A percentile compares a stretch with the other conserved stretches of the same genome.
These are phyloP conservation scores for Suhomyces atakaporum DNA, from an alignment of 1,139 yeast species.

Conservation along the genomic window DNA sequence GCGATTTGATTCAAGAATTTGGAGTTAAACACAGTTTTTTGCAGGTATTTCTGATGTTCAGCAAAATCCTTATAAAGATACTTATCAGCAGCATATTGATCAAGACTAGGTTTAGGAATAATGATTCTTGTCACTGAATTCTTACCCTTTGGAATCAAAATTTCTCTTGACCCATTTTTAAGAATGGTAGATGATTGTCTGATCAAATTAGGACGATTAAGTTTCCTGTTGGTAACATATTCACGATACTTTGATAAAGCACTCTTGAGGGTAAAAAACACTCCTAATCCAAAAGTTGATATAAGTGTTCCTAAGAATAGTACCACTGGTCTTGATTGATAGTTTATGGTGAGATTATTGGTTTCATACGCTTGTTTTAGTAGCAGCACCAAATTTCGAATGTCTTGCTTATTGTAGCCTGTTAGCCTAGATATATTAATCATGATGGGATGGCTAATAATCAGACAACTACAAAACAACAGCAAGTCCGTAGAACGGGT, in stretches of 20 bases:
- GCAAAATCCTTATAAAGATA: slow-evolving; percentile 57
- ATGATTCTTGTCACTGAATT: slow-evolving; percentile 47
- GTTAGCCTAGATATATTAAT: slow-evolving; percentile 38
- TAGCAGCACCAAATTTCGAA: slow-evolving; percentile 35
- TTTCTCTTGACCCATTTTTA: slow-evolving; percentile 57
- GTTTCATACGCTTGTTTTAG: slow-evolving; percentile 43
- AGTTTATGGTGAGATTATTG: slow-evolving; percentile 44
- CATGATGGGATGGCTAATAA: slow-evolving; percentile 23
- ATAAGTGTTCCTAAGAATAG: slow-evolving; percentile 45
- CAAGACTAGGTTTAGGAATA: slow-evolving; percentile 60
- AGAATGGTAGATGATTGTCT: slow-evolving; percentile 47
- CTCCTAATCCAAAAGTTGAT: slow-evolving; percentile 48
- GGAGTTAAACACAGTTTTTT: slow-evolving; percentile 54
- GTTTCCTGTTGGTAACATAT: slow-evolving; percentile 25
- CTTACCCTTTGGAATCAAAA: slow-evolving; percentile 55
- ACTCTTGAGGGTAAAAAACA: slow-evolving; percentile 35
- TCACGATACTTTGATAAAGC: slow-evolving; percentile 37
- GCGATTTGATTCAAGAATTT: slow-evolving; percentile 70
- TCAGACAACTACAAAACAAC: background rate
- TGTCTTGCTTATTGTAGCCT: slow-evolving; percentile 37
- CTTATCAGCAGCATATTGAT: slow-evolving; percentile 69
- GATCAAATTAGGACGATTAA: slow-evolving; percentile 41
- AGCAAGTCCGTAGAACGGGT: background rate
- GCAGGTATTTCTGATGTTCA: slow-evolving; percentile 38
- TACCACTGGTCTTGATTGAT: slow-evolving; percentile 48